Conservation (phyloP, 2,329 filamentous ascomycete species). For the Aspergillus carbonarius region DNA sequence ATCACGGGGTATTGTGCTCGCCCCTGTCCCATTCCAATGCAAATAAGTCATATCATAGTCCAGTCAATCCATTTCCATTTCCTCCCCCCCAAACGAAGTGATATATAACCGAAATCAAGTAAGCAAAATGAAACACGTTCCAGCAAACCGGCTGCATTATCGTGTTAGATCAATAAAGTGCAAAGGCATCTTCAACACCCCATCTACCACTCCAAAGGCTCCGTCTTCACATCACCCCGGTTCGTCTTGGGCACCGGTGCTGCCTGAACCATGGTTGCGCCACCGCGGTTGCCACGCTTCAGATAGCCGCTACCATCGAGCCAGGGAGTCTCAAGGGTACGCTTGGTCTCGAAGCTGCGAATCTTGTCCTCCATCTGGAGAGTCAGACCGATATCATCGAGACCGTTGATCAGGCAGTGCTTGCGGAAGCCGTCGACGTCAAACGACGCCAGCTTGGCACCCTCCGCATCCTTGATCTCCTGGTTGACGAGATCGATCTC, state of each 20-base stretch:
- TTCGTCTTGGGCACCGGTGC: slow-evolving; percentile 83
- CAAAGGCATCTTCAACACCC: neutral
- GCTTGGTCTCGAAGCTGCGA: slow-evolving; percentile 72
- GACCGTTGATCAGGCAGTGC: slow-evolving; percentile 87
- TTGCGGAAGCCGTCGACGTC: slow-evolving; percentile 92
- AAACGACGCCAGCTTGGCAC: slow-evolving; percentile 73
- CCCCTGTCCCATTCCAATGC: neutral
- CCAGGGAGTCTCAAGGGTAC: slow-evolving; percentile 81
- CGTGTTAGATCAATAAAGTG: neutral
- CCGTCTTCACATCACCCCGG: slow-evolving; percentile 75
- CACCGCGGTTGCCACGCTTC: slow-evolving; percentile 53
- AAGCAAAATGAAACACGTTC: neutral
- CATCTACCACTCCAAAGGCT: slow-evolving; percentile 88
- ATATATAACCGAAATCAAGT: slow-evolving; percentile 2
- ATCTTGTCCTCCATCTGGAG: slow-evolving; percentile 93
- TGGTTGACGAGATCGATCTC: slow-evolving; percentile 89
- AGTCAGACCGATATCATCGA: slow-evolving; percentile 93
- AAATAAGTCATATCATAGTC: neutral
- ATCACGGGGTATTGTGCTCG: neutral
- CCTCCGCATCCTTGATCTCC: slow-evolving; percentile 71
- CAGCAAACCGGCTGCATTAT: neutral
- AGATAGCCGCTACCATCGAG: slow-evolving; percentile 84
- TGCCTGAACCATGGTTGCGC: slow-evolving; percentile 61
- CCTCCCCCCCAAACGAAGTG: slow-evolving; percentile 37
- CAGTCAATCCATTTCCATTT: neutral